These are phyloP conservation scores for Albugo laibachii DNA, from an alignment of 352 stramenopile species.

Conservation along the genomic window DNA sequence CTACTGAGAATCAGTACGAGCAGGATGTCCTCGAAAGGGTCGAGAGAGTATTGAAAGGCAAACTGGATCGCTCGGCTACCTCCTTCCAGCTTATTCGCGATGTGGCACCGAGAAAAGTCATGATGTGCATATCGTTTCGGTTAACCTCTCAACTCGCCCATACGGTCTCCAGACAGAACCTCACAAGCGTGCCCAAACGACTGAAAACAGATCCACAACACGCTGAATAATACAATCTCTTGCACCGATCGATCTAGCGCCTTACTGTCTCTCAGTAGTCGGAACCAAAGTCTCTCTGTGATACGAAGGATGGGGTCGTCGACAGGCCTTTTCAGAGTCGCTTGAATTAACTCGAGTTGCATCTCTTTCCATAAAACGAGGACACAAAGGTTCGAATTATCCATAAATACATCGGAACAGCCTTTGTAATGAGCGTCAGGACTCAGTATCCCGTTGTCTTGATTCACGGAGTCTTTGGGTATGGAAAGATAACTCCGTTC, in stretches of 20 bases:
- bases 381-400: neutral
- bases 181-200: constrained; percentile 1
- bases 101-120: constrained; percentile 93
- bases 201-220: no score
- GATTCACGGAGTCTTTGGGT: constrained; percentile 17
- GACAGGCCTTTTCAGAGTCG: neutral
- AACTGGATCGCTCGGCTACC: constrained; percentile 25
- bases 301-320: no score
- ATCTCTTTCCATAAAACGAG: neutral
- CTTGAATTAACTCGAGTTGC: neutral
- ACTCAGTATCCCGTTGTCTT: constrained; percentile 13
- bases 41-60: constrained; percentile 36
- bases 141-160: constrained; percentile 63
- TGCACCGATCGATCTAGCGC: no score
- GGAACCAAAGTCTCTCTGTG: no score
- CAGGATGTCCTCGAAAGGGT: constrained; percentile 49
- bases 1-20: constrained; percentile 26
- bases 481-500: constrained; percentile 9
- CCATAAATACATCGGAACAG: neutral
- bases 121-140: constrained; percentile 93
- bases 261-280: neutral
- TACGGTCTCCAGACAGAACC: constrained; percentile 25
- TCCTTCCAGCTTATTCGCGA: constrained; percentile 84
- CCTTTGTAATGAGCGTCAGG: neutral
- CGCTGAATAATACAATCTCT: no score